Evolutionary conservation across 768 basidiomycete species (phyloP).

Genomic region (Agaricus subrufescens): DNA sequence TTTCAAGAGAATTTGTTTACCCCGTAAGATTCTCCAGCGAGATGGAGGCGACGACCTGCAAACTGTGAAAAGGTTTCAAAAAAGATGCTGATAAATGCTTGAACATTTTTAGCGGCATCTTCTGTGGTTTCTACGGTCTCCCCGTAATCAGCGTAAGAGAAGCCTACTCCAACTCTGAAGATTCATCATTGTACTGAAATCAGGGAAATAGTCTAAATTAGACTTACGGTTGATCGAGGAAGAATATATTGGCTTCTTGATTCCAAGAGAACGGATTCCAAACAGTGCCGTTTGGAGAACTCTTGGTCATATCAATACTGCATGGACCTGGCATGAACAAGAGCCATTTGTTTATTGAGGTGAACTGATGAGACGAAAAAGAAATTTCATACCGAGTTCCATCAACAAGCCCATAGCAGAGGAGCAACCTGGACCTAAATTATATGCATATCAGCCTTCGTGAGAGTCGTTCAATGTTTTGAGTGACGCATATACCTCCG

Average conservation of each 20-base stretch:
- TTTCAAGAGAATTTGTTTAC: not conserved
- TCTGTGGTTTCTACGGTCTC: slow-evolving; percentile 72
- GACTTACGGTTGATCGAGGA: slow-evolving; percentile 53
- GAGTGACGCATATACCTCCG: slow-evolving; percentile 29
- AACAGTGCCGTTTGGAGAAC: slow-evolving; percentile 42
- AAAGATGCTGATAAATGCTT: slow-evolving; percentile 74
- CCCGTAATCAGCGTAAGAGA: slow-evolving; percentile 58
- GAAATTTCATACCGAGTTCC: slow-evolving; percentile 54
- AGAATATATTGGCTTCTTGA: slow-evolving; percentile 58
- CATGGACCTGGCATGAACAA: slow-evolving; percentile 32
- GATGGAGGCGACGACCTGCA: slow-evolving; percentile 60
- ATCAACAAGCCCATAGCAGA: slow-evolving; percentile 56
- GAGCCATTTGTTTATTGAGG: not conserved
- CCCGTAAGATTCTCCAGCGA: slow-evolving; percentile 72
- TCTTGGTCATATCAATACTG: slow-evolving; percentile 53
- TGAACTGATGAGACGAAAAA: no score
- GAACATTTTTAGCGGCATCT: slow-evolving; percentile 69
- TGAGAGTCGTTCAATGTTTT: not conserved
- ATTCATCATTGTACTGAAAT: no score
- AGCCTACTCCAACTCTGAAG: not conserved
- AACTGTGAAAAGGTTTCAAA: slow-evolving; percentile 77
- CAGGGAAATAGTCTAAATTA: not conserved
- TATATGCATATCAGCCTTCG: not conserved
- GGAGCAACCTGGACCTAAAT: slow-evolving; percentile 35
- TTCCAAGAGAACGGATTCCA: slow-evolving; percentile 68